Percentiles rank a stretch among this genome's conserved stretches.
Evolutionary conservation across 352 stramenopile genomes (phyloP).

Genomic region (Pythium dissimile): DNA sequence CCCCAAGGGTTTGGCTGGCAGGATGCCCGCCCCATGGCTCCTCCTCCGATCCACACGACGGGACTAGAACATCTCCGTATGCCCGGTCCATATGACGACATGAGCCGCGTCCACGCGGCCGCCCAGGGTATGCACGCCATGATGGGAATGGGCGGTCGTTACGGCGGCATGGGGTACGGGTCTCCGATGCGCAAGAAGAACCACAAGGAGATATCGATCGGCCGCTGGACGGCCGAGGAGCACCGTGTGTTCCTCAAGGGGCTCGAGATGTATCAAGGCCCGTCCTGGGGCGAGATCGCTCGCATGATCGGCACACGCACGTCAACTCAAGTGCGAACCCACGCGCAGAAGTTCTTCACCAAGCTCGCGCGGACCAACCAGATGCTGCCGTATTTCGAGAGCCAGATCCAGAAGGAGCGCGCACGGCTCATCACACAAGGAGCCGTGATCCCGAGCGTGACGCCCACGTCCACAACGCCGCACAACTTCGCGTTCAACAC

Average conservation of each 20-base stretch:
- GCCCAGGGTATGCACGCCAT: conserved; percentile 28
- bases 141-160: conserved; percentile 17
- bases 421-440: conserved; percentile 51
- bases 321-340: conserved; percentile 80
- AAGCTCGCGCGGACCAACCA: conserved; percentile 77
- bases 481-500: conserved; percentile 34
- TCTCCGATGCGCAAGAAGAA: conserved; percentile 21
- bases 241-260: conserved; percentile 76
- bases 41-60: conserved; percentile 15
- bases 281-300: conserved; percentile 82
- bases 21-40: conserved; percentile 13
- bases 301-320: conserved; percentile 79
- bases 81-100: conserved; percentile 14
- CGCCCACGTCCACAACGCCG: conserved; percentile 34
- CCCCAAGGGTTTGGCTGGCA: conserved; percentile 19
- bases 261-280: conserved; percentile 76
- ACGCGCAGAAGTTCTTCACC: conserved; percentile 89
- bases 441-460: conserved; percentile 32
- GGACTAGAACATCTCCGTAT: conserved; percentile 19
- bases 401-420: conserved; percentile 70
- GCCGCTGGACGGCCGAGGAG: conserved; percentile 73
- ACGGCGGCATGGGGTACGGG: conserved; percentile 10
- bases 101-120: conserved; percentile 14
- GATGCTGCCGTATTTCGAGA: conserved; percentile 71
- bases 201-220: conserved; percentile 62